Evolutionary conservation across 2,329 filamentous ascomycete genomes (phyloP).

Genomic region (Stagonosporopsis cucurbitacearum): DNA sequence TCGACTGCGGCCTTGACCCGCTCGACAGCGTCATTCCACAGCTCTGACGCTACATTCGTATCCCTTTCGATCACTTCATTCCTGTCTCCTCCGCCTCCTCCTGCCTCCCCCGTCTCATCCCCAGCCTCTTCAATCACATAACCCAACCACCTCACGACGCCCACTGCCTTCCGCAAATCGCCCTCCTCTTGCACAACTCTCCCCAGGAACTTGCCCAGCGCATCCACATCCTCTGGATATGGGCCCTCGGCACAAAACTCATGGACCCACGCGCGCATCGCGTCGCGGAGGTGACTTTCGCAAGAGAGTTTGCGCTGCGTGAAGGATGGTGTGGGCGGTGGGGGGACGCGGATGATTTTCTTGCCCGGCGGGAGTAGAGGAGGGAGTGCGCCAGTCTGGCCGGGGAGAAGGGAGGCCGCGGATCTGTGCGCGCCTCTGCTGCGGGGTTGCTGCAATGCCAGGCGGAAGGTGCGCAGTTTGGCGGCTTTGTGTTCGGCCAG

Average conservation of each 20-base stretch:
- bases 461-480: slow-evolving; percentile 34
- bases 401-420: not conserved
- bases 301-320: slow-evolving; percentile 63
- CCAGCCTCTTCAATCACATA: slow-evolving; percentile 52
- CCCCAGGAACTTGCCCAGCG: slow-evolving; percentile 74
- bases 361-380: not conserved
- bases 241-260: slow-evolving; percentile 78
- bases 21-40: slow-evolving; percentile 49
- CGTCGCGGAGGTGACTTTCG: slow-evolving; percentile 71
- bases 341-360: slow-evolving; percentile 53
- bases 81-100: slow-evolving; percentile 21
- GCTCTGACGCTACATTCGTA: too few relatives aligned
- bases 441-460: slow-evolving; percentile 32
- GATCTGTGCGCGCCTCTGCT: not conserved
- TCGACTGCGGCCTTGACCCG: too few relatives aligned
- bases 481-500: slow-evolving; percentile 69
- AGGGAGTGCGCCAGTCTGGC: not conserved
- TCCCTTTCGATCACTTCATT: too few relatives aligned
- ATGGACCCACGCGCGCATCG: slow-evolving; percentile 76
- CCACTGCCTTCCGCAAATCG: slow-evolving; percentile 76
- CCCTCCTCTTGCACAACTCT: slow-evolving; percentile 77
- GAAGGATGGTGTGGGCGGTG: slow-evolving; percentile 64
- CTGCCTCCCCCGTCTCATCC: slow-evolving; percentile 2
- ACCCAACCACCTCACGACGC: slow-evolving; percentile 69
- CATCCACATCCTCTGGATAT: slow-evolving; percentile 76